Percentiles rank a stretch among this genome's conserved stretches.
These are phyloP conservation scores for Verticillium nubilum DNA, from an alignment of 2,329 filamentous ascomycete species.

Conservation along the genomic window DNA sequence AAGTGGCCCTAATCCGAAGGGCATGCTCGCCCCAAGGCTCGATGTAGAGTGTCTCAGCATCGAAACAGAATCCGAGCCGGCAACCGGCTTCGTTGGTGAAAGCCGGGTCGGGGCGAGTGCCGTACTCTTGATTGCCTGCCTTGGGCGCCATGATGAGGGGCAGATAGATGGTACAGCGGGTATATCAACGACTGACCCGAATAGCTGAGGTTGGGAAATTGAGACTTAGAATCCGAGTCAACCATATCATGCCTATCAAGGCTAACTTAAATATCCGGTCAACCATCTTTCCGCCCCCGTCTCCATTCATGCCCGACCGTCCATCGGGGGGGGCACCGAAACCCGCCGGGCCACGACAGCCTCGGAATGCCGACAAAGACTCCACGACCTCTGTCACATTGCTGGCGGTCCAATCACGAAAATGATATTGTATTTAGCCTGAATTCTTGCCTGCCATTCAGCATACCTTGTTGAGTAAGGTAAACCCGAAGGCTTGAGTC, in stretches of 20 bases:
- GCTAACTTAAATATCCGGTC: not conserved
- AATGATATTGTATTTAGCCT: not conserved
- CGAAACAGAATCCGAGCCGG: conserved; percentile 23
- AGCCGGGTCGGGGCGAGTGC: conserved; percentile 4
- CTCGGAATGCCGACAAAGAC: not conserved
- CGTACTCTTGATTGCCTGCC: conserved; percentile 7
- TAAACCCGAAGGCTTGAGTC: not conserved
- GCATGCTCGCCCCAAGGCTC: conserved; percentile 43
- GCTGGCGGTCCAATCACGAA: not conserved
- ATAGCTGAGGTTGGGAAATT: not conserved
- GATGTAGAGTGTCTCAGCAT: conserved; percentile 40
- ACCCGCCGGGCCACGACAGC: not conserved
- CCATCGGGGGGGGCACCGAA: not conserved
- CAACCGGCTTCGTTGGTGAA: conserved; percentile 12
- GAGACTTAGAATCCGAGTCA: not conserved
- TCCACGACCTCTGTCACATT: not conserved
- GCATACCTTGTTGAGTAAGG: not conserved
- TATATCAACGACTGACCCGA: not conserved
- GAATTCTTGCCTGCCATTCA: not conserved
- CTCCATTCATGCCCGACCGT: not conserved
- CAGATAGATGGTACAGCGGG: not conserved
- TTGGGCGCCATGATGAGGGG: not conserved
- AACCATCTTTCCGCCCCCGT: not conserved
- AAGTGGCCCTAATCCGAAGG: conserved; percentile 40
- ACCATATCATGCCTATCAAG: not conserved